A percentile compares a stretch with the other conserved stretches of the same genome.
These are phyloP conservation scores for Epithele typhae DNA, from an alignment of 768 basidiomycete species.

Conservation along the genomic window DNA sequence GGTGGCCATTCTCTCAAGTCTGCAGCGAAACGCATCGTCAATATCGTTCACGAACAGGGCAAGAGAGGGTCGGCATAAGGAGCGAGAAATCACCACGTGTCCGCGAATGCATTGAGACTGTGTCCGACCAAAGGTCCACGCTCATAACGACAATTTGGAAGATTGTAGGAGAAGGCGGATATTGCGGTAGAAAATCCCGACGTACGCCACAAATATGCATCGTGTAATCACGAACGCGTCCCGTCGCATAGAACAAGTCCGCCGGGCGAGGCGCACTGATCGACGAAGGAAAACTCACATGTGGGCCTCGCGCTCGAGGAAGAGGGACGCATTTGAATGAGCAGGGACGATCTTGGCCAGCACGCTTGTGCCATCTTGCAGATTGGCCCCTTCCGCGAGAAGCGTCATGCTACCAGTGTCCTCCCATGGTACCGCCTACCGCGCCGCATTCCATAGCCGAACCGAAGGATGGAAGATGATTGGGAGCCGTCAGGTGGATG, in stretches of 20 bases:
- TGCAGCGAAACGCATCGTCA: constrained; percentile 18
- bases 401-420: constrained; percentile 71
- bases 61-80: not conserved
- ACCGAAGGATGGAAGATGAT: not conserved
- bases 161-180: too few species aligned
- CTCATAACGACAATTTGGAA: too few species aligned
- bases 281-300: constrained; percentile 41
- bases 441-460: not conserved
- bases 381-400: constrained; percentile 61
- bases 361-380: constrained; percentile 66
- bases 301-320: constrained; percentile 68
- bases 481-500: too few species aligned
- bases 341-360: constrained; percentile 72
- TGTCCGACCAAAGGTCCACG: too few species aligned
- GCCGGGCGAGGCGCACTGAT: not conserved
- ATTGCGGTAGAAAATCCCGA: too few species aligned
- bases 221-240: too few species aligned
- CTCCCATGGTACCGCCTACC: constrained; percentile 59
- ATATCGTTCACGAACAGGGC: not conserved
- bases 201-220: too few species aligned
- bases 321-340: constrained; percentile 69
- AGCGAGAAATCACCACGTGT: too few species aligned
- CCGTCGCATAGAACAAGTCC: too few species aligned
- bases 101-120: too few species aligned
- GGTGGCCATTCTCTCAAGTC: constrained; percentile 46